phyloP scores from a whole-genome alignment of 257 asterid genomes.

The Gynochthodes officinalis region DNA sequence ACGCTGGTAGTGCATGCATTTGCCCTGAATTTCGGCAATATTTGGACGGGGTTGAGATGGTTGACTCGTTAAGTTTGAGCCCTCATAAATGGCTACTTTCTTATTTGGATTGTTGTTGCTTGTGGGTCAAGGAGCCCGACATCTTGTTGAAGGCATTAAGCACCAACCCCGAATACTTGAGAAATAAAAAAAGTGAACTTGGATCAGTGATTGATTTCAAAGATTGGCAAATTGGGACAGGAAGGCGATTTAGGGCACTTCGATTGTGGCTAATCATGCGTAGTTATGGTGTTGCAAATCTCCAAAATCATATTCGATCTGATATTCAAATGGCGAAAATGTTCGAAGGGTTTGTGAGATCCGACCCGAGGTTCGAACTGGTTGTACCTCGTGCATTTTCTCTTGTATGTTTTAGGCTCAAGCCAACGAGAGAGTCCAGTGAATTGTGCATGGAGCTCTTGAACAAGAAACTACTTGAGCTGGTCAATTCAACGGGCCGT shows the following conservation, averaged over 20 bases:
- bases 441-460: not conserved
- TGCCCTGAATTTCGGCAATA: slow-evolving; percentile 62
- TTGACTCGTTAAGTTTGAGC: slow-evolving; percentile 67
- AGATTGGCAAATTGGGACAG: slow-evolving; percentile 73
- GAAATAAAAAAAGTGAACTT: slow-evolving; percentile 55
- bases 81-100: slow-evolving; percentile 75
- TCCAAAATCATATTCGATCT: slow-evolving; percentile 53
- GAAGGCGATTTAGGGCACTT: slow-evolving; percentile 59
- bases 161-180: slow-evolving; percentile 53
- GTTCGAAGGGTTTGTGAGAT: slow-evolving; percentile 56
- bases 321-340: slow-evolving; percentile 64
- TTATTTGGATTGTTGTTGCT: slow-evolving; percentile 61
- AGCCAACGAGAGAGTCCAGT: slow-evolving; percentile 25
- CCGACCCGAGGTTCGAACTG: slow-evolving; percentile 66
- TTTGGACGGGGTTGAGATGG: slow-evolving; percentile 59
- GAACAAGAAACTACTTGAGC: slow-evolving; percentile 30
- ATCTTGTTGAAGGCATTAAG: slow-evolving; percentile 51
- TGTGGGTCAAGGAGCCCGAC: slow-evolving; percentile 65
- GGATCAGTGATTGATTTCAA: slow-evolving; percentile 60
- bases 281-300: slow-evolving; percentile 58
- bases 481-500: slow-evolving; percentile 31
- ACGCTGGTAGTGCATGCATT: slow-evolving; percentile 70
- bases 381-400: slow-evolving; percentile 72
- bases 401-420: slow-evolving; percentile 66
- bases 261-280: slow-evolving; percentile 67